Conservation (phyloP, 2,329 filamentous ascomycete species). For the Ceratocystis huliohia region DNA sequence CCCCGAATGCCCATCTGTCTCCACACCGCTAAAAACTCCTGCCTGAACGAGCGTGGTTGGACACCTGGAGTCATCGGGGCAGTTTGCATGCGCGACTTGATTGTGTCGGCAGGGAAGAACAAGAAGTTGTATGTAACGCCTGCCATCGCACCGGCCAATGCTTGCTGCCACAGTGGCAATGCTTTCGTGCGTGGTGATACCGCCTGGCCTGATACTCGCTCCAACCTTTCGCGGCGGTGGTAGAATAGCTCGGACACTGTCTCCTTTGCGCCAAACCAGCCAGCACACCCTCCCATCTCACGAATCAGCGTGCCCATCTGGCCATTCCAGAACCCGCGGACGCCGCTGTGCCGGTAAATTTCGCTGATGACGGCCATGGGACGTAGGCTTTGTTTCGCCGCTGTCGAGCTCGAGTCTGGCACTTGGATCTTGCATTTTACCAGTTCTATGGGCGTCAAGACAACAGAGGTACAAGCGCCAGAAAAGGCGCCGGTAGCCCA, state of each 20-base stretch:
- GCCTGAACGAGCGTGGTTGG: constrained; percentile 53
- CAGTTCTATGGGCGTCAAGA: constrained; percentile 89
- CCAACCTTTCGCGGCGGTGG: constrained; percentile 37
- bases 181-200: constrained; percentile 47
- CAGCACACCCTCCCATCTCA: constrained; percentile 82
- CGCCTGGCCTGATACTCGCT: constrained; percentile 33
- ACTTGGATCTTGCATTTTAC: constrained; percentile 99
- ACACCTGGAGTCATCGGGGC: constrained; percentile 49
- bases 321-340: constrained; percentile 86
- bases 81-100: constrained; percentile 96
- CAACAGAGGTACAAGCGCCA: constrained; percentile 76
- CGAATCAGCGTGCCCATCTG: constrained; percentile 87
- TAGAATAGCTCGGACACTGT: constrained; percentile 61
- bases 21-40: constrained; percentile 65
- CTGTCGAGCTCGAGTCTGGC: constrained; percentile 29
- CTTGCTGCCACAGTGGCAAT: constrained; percentile 74
- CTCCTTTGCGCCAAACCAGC: constrained; percentile 92
- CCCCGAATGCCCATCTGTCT: constrained; percentile 67
- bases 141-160: constrained; percentile 71
- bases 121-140: constrained; percentile 94
- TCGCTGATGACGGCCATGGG: constrained; percentile 62
- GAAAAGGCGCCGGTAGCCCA: constrained; percentile 73
- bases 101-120: constrained; percentile 93
- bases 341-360: constrained; percentile 69
- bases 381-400: constrained; percentile 36